phyloP scores from a whole-genome alignment of 1,284 basidiomycete genomes.

The Apiotrichum akiyoshidainum region DNA sequence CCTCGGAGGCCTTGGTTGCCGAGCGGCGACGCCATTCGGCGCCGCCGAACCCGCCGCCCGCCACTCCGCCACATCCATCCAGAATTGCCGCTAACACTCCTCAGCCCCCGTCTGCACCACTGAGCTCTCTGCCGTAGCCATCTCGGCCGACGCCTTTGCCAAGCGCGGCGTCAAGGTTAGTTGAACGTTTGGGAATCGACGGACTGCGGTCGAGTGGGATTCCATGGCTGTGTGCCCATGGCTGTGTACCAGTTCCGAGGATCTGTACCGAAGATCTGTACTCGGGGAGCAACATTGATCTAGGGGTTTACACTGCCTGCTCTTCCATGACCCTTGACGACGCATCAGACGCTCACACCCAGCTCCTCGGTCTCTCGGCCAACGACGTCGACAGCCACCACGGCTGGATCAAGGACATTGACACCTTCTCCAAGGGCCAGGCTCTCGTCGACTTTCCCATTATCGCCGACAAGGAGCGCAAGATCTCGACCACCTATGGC shows the following conservation, averaged over 20 bases:
- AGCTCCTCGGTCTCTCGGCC: conserved; percentile 84
- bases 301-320: not conserved
- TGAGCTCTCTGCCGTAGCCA: conserved; percentile 92
- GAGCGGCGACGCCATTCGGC: no score
- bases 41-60: no score
- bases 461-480: conserved; percentile 87
- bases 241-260: no score
- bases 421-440: conserved; percentile 62
- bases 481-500: conserved; percentile 64
- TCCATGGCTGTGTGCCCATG: no score
- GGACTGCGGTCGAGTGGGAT: no score
- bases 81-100: not conserved
- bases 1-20: no score
- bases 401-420: conserved; percentile 89
- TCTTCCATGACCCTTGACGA: not conserved
- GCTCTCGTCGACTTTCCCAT: conserved; percentile 84
- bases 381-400: conserved; percentile 83
- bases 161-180: conserved; percentile 77
- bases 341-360: not conserved
- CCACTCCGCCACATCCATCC: no score
- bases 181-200: not conserved
- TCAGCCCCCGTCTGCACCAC: conserved; percentile 72
- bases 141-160: conserved; percentile 76
- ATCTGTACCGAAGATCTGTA: no score
- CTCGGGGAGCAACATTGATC: no score